Conservation (phyloP, 163 green algal genomes). For the Chlorella variabilis region DNA sequence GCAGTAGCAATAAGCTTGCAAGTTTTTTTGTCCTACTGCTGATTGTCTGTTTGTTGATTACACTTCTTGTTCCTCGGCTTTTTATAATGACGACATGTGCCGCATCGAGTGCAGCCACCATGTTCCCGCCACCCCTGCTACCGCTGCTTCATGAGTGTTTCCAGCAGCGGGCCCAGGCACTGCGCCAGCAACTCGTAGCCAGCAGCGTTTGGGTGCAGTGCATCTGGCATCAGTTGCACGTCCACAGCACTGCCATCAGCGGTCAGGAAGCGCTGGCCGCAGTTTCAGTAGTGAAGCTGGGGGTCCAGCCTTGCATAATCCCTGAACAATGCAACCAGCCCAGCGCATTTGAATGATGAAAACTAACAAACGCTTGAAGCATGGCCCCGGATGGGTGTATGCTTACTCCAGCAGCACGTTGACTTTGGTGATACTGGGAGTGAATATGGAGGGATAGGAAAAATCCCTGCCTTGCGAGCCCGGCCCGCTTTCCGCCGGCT, state of each 20-base stretch:
- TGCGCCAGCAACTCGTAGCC: constrained; percentile 40
- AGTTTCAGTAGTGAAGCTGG: constrained; percentile 44
- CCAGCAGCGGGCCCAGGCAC: constrained; percentile 41
- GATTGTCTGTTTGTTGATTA: neutral
- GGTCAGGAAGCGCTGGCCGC: constrained; percentile 25
- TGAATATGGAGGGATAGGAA: too few species aligned
- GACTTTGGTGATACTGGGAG: too few species aligned
- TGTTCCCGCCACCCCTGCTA: too few species aligned
- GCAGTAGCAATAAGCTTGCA: neutral
- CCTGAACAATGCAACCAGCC: constrained; percentile 23
- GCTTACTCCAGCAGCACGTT: too few species aligned
- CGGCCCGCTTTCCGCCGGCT: too few species aligned
- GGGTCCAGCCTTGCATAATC: constrained; percentile 2
- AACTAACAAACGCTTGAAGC: too few species aligned
- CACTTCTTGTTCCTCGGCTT: neutral
- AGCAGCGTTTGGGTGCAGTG: constrained; percentile 36
- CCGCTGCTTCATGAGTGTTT: too few species aligned
- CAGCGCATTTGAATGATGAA: too few species aligned
- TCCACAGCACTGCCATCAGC: neutral
- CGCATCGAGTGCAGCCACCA: too few species aligned
- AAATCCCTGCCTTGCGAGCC: too few species aligned
- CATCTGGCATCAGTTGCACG: constrained; percentile 42
- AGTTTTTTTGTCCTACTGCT: neutral
- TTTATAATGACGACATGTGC: too few species aligned
- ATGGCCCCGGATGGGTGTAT: too few species aligned